Percentiles rank a stretch among this genome's conserved stretches.
Evolutionary conservation across 768 basidiomycete species (phyloP).

Genomic region (Strobilomyces dryophilus): DNA sequence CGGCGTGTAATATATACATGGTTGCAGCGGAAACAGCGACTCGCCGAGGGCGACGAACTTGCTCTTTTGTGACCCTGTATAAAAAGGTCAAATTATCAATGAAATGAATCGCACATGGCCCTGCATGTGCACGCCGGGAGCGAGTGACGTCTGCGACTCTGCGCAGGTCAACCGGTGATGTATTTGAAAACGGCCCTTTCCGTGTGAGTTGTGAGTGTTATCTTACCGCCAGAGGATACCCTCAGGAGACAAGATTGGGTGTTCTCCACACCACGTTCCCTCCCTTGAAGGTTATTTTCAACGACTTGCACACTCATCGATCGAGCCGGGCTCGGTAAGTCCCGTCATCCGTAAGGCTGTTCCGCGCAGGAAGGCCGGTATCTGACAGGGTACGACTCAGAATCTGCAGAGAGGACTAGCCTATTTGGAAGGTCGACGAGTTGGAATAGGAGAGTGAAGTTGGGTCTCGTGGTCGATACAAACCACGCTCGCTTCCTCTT

Average conservation of each 20-base stretch:
- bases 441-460: conserved; percentile 5
- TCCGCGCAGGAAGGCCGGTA: conserved; percentile 12
- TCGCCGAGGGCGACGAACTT: conserved; percentile 7
- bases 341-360: conserved; percentile 17
- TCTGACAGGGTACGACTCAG: conserved; percentile 1
- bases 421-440: conserved; percentile 17
- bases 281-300: conserved; percentile 30
- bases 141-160: conserved; percentile 18
- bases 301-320: conserved; percentile 1
- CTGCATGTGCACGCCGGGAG: conserved; percentile 12
- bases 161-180: background rate
- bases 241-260: conserved; percentile 7
- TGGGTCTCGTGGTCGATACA: conserved; percentile 16
- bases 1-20: conserved; percentile 1
- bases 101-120: conserved; percentile 23
- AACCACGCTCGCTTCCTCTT: conserved; percentile 5
- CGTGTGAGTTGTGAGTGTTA: conserved; percentile 13
- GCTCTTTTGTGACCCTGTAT: conserved; percentile 2
- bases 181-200: conserved; percentile 23
- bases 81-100: conserved; percentile 3
- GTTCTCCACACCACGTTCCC: conserved; percentile 31
- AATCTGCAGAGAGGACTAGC: conserved; percentile 13
- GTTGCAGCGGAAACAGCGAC: conserved; percentile 11
- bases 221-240: conserved; percentile 12
- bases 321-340: conserved; percentile 16